phyloP scores from a whole-genome alignment of 2,329 filamentous ascomycete genomes.

The Tolypocladium endophyticum region DNA sequence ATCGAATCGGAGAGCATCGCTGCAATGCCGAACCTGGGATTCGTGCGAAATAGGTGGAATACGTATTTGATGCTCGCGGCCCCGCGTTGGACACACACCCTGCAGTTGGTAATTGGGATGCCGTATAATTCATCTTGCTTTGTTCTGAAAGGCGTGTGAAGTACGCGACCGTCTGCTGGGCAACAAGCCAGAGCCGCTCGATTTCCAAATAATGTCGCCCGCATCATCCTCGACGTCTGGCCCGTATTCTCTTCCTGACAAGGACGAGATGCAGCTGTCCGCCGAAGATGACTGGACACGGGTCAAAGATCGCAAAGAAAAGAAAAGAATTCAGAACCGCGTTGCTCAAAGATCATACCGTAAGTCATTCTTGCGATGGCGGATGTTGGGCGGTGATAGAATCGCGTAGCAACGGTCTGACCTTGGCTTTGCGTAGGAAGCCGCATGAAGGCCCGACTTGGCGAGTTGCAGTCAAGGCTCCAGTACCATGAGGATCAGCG shows the following conservation, averaged over 20 bases:
- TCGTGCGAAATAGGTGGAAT: background rate
- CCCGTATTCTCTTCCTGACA: background rate
- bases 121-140: background rate
- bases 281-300: constrained; percentile 8
- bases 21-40: background rate
- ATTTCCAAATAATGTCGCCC: background rate
- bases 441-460: background rate
- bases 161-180: background rate
- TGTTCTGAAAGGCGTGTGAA: background rate
- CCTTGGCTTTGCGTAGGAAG: background rate
- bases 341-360: constrained; percentile 6
- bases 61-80: background rate
- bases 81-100: background rate
- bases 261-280: background rate
- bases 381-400: background rate
- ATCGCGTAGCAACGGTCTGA: background rate
- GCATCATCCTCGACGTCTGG: background rate
- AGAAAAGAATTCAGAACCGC: constrained; percentile 7
- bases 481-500: background rate
- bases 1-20: background rate
- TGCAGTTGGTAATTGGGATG: background rate
- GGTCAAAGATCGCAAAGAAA: constrained; percentile 5
- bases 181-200: background rate
- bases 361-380: background rate
- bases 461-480: background rate